Percentiles rank a stretch among this genome's conserved stretches.
These are phyloP conservation scores for Fusarium scirpi DNA, from an alignment of 2,329 filamentous ascomycete genomes.

Conservation along the genomic window DNA sequence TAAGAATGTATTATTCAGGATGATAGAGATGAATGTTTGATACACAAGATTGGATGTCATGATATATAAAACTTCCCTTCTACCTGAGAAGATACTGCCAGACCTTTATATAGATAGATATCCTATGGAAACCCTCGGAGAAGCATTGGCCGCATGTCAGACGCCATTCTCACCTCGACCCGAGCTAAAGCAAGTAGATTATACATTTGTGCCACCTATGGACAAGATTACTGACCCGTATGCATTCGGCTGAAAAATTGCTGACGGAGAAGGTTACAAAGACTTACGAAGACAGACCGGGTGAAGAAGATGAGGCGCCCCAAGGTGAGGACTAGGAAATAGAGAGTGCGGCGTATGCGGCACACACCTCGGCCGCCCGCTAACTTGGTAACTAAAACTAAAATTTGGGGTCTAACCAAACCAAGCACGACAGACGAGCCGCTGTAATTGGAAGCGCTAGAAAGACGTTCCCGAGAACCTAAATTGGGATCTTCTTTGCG, in stretches of 20 bases:
- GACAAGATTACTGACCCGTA: constrained; percentile 12
- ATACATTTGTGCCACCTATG: constrained; percentile 5
- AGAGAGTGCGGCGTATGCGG: constrained; percentile 31
- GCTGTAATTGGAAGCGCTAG: constrained; percentile 20
- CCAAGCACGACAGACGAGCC: constrained; percentile 15
- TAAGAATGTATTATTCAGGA: background rate
- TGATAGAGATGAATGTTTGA: constrained; percentile 11
- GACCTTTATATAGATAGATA: constrained; percentile 41
- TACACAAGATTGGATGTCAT: constrained; percentile 15
- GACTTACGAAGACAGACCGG: constrained; percentile 44
- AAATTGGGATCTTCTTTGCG: constrained; percentile 15
- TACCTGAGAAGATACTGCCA: constrained; percentile 25
- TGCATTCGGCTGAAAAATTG: constrained; percentile 11
- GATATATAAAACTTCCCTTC: constrained; percentile 14
- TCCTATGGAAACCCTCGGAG: constrained; percentile 17
- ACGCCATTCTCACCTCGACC: constrained; percentile 1
- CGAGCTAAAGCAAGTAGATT: constrained; percentile 3
- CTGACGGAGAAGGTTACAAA: constrained; percentile 29
- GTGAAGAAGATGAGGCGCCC: constrained; percentile 1
- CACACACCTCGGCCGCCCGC: constrained; percentile 14
- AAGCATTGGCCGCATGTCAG: constrained; percentile 14
- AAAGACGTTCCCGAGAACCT: constrained; percentile 7
- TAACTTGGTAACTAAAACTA: constrained; percentile 3
- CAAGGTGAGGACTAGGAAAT: constrained; percentile 23
- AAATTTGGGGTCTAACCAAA: constrained; percentile 11